Evolutionary conservation across 2,329 filamentous ascomycete genomes (phyloP).

Genomic region (Diplodia sapinea): DNA sequence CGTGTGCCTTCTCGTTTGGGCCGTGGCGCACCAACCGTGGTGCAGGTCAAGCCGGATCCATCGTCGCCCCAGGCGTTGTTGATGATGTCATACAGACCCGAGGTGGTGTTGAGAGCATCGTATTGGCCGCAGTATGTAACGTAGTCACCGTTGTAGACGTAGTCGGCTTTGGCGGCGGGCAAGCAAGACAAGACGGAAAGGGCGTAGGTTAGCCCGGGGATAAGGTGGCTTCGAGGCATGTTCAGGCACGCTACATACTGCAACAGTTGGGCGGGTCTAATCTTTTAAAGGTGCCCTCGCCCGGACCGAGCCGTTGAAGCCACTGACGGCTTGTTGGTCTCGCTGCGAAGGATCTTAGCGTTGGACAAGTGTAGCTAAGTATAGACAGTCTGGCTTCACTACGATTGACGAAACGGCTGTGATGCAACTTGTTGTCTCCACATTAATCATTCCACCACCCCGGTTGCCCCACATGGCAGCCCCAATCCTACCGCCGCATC

Average conservation of each 20-base stretch:
- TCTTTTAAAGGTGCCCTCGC: background rate
- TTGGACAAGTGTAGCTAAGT: background rate
- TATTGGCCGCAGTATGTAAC: slow-evolving; percentile 12
- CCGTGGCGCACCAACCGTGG: slow-evolving; percentile 21
- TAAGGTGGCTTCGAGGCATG: background rate
- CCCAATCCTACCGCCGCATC: background rate
- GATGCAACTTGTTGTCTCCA: background rate
- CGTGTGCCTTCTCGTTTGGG: background rate
- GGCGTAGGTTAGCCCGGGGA: background rate
- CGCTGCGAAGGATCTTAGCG: background rate
- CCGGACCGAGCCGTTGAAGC: background rate
- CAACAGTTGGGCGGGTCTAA: background rate
- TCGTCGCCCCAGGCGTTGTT: slow-evolving; percentile 30
- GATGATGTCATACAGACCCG: slow-evolving; percentile 17
- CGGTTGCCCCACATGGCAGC: background rate
- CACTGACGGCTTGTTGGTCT: background rate
- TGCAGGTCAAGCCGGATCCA: slow-evolving; percentile 28
- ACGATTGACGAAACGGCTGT: background rate
- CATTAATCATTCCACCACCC: background rate
- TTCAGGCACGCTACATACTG: background rate
- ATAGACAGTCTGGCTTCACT: background rate
- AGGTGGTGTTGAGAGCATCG: slow-evolving; percentile 18
- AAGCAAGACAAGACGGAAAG: background rate
- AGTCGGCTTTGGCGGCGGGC: background rate
- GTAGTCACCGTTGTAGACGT: background rate